Evolutionary conservation across 257 asterid species (phyloP), one percentile per base, ranked within the genome.

Genomic region (Striga asiatica): DNA sequence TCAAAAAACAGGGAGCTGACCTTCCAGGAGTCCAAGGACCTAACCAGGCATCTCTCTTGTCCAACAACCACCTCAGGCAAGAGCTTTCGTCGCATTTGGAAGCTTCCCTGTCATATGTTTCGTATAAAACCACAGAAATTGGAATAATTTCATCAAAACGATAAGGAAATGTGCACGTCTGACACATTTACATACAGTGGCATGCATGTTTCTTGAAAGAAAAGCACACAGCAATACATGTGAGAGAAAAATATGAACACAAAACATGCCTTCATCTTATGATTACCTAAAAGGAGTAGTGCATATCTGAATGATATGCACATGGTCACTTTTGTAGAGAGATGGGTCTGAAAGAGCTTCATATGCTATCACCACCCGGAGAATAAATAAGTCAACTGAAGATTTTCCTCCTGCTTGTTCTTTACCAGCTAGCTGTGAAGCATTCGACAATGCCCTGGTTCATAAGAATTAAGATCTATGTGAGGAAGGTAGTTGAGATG

Each of bases 1-100:
- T 22, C 34, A 50, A 37, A 41, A 59, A 60, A 52, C 12, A 24
- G 41, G 64, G 5, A 2, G 67, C 41, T 58, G 23, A 92, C 99
- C 99, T 88, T 75, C 99, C 99, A 56, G 99, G 96, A 61, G 73
- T 81, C 99, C 99, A 92, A 67, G 99, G 99, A 65, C 99, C 99
- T 69, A 92, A 74, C 85, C 95, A 88, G 25, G 99, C 93, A 55
- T 92, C 99, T 74, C 99, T 82, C 74, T 82, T 92, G 84, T 92
- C 89, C 69, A 92, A 76, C 78, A 92, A 77, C 85, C 70, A 66
- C 79, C 86, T 73, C 75, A 92, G 74, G 77, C 93, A 88, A 60
- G 99, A 88, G 75, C 99, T 88, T 81, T 84, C 97, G 77, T 80
- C 94, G 24, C 80, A 82, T 77, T 68, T 76, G 12, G 86, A 75